phyloP scores from a whole-genome alignment of 2,329 filamentous ascomycete species.

The Colletotrichum scovillei region DNA sequence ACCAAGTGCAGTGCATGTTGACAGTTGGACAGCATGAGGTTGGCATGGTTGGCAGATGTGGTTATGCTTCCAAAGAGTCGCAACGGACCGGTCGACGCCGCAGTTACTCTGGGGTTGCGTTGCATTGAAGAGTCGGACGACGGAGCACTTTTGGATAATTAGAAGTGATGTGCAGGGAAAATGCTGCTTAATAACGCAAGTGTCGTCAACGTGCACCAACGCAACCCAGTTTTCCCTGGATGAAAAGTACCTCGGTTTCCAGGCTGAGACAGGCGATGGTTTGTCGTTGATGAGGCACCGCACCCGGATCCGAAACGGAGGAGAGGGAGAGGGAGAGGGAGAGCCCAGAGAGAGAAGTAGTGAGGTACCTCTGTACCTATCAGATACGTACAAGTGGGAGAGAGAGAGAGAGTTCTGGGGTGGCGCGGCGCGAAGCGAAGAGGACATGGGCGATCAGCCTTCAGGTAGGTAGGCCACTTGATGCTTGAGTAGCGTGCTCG shows the following conservation, averaged over 20 bases:
- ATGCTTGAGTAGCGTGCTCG: not conserved
- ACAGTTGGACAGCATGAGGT: not conserved
- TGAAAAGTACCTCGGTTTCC: slow-evolving; percentile 15
- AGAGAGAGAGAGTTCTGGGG: not conserved
- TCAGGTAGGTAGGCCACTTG: not conserved
- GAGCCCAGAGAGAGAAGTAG: not conserved
- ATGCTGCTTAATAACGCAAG: slow-evolving; percentile 15
- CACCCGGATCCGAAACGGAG: slow-evolving; percentile 22
- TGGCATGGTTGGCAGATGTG: slow-evolving; percentile 7
- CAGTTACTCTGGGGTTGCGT: slow-evolving; percentile 25
- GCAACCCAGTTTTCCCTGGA: not conserved
- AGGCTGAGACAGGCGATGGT: slow-evolving; percentile 28
- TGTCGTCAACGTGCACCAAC: slow-evolving; percentile 24
- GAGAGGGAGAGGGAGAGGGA: not conserved
- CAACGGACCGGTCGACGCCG: slow-evolving; percentile 28
- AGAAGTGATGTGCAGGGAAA: slow-evolving; percentile 27
- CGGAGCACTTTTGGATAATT: slow-evolving; percentile 19
- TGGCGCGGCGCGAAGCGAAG: not conserved
- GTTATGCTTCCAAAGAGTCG: slow-evolving; percentile 24
- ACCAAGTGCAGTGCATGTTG: not conserved
- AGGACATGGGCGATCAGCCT: not conserved
- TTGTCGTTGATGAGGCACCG: slow-evolving; percentile 21
- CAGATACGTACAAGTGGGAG: not conserved
- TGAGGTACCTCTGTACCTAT: not conserved
- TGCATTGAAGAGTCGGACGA: slow-evolving; percentile 30